A percentile compares a stretch with the other conserved stretches of the same genome.
phyloP scores from a whole-genome alignment of 805 yeast genomes.

The Cyberlindnera petersonii region DNA sequence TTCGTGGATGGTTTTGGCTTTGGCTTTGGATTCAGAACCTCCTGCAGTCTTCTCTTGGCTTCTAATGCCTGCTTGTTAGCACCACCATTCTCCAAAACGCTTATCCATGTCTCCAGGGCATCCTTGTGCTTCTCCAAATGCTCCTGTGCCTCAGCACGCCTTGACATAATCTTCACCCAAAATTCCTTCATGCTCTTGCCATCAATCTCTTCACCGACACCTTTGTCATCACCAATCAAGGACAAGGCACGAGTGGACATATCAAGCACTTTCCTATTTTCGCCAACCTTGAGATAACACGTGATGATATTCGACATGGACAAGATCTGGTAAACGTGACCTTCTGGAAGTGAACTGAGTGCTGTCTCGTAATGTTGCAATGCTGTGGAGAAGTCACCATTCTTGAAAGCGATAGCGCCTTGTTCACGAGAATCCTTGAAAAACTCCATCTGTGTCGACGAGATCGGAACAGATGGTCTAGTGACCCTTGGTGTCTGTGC shows the following conservation, averaged over 20 bases:
- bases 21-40: slow-evolving; percentile 54
- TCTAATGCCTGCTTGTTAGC: slow-evolving; percentile 64
- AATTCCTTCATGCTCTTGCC: slow-evolving; percentile 61
- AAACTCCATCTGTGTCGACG: slow-evolving; percentile 28
- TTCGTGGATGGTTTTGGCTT: slow-evolving; percentile 16
- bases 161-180: slow-evolving; percentile 65
- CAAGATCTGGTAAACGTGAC: slow-evolving; percentile 63
- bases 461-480: slow-evolving; percentile 14
- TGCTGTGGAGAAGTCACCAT: slow-evolving; percentile 81
- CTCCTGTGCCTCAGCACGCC: slow-evolving; percentile 83
- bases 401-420: slow-evolving; percentile 62
- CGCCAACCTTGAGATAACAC: slow-evolving; percentile 64
- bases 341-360: slow-evolving; percentile 52
- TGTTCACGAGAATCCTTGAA: slow-evolving; percentile 46
- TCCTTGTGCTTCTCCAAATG: slow-evolving; percentile 64
- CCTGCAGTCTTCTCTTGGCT: slow-evolving; percentile 75
- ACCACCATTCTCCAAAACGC: slow-evolving; percentile 64
- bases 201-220: slow-evolving; percentile 41
- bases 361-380: slow-evolving; percentile 54
- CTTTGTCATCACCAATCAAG: slow-evolving; percentile 34
- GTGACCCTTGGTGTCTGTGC: slow-evolving; percentile 2
- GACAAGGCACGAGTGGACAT: slow-evolving; percentile 30
- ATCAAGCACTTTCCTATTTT: slow-evolving; percentile 40
- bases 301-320: slow-evolving; percentile 74
- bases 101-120: slow-evolving; percentile 58